Evolutionary conservation across 2,329 filamentous ascomycete genomes (phyloP).

Genomic region (Chalaropsis ovoidea): DNA sequence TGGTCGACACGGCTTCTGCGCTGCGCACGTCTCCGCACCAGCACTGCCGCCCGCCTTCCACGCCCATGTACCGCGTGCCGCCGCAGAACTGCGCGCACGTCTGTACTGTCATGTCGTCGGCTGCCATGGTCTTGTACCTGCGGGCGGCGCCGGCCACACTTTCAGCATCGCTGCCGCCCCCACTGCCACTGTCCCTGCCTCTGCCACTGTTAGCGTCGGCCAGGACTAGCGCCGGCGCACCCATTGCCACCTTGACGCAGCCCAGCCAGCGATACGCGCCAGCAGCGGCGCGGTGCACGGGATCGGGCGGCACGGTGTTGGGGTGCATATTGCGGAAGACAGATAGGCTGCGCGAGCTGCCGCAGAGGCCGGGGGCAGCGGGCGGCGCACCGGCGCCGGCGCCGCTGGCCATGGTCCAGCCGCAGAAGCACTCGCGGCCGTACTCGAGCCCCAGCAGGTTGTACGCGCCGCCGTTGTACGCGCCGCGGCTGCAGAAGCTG

Average conservation of each 20-base stretch:
- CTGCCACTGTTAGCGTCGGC: no score
- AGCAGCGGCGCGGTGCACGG: slow-evolving; percentile 26
- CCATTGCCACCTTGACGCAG: no score
- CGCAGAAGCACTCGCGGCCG: slow-evolving; percentile 26
- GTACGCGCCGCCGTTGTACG: slow-evolving; percentile 26
- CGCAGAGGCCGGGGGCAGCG: slow-evolving; percentile 21
- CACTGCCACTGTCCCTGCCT: no score
- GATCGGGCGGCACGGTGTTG: slow-evolving; percentile 27
- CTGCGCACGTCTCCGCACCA: neutral
- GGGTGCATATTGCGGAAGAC: slow-evolving; percentile 28
- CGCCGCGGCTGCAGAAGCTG: slow-evolving; percentile 27
- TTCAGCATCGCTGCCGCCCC: no score
- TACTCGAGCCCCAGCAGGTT: slow-evolving; percentile 25
- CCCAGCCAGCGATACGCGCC: no score
- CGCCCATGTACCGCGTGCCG: neutral
- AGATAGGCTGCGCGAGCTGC: slow-evolving; percentile 27
- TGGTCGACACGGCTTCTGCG: neutral
- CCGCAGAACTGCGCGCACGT: neutral
- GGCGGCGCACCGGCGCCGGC: slow-evolving; percentile 22
- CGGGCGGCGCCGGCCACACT: slow-evolving; percentile 27
- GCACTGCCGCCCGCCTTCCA: neutral
- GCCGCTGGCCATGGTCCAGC: slow-evolving; percentile 26
- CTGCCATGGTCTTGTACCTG: neutral
- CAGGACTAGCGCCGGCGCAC: no score
- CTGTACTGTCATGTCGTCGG: neutral